Evolutionary conservation across 192 early-diverging fungal genomes (phyloP).

Genomic region (Backusella psychrophila): DNA sequence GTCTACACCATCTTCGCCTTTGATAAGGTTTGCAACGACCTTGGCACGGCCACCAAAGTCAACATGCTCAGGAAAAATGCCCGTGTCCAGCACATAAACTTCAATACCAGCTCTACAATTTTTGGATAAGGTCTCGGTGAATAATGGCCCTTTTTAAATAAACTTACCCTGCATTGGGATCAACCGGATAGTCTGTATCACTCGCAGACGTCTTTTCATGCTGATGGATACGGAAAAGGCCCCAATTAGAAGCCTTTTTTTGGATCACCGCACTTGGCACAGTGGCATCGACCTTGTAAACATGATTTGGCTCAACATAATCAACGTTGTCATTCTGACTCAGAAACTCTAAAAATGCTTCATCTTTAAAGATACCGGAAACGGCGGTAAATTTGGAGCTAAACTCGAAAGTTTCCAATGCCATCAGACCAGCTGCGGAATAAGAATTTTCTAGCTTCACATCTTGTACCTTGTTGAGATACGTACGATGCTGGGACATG

Average conservation of each 20-base stretch:
- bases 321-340: background rate
- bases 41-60: constrained; percentile 54
- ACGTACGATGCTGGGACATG: constrained; percentile 4
- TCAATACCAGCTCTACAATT: constrained; percentile 43
- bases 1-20: constrained; percentile 29
- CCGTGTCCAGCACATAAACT: constrained; percentile 68
- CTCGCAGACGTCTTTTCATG: constrained; percentile 35
- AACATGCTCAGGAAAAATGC: constrained; percentile 41
- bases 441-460: background rate
- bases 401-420: constrained; percentile 7
- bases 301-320: constrained; percentile 27
- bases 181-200: constrained; percentile 51
- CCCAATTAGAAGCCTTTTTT: constrained; percentile 39
- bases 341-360: constrained; percentile 22
- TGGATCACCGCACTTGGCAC: background rate
- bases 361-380: constrained; percentile 24
- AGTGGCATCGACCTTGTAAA: constrained; percentile 5
- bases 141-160: background rate
- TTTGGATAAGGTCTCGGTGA: too few relatives aligned
- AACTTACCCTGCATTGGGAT: constrained; percentile 53
- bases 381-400: constrained; percentile 16
- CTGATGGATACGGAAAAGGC: constrained; percentile 43
- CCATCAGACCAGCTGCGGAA: background rate
- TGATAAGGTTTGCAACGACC: constrained; percentile 35
- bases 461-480: background rate